A percentile compares a stretch with the other conserved stretches of the same genome.
Conservation (phyloP, 768 basidiomycete genomes). For the Trametes cinnabarina region DNA sequence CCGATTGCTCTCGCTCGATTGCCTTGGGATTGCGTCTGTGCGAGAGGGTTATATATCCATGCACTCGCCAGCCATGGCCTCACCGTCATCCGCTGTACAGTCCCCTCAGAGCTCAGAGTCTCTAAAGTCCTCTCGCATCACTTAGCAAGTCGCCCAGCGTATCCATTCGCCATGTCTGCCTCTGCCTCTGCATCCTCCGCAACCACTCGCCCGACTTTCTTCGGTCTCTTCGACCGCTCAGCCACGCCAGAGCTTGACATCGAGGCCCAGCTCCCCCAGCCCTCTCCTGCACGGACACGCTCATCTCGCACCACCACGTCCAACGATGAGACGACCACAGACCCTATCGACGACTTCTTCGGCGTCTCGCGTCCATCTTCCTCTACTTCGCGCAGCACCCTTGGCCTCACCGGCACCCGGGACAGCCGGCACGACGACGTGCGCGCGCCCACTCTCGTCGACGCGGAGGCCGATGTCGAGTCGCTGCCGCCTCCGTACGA, state of each 20-base stretch:
- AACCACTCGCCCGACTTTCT: conserved; percentile 5
- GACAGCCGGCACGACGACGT: conserved; percentile 34
- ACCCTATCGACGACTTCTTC: conserved; percentile 31
- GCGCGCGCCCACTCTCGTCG: conserved; percentile 3
- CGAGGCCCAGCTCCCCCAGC: conserved; percentile 9
- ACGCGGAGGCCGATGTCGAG: conserved; percentile 21
- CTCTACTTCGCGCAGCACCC: conserved; percentile 13
- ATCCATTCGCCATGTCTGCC: not conserved
- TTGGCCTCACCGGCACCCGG: conserved; percentile 22
- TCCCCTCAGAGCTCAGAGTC: not conserved
- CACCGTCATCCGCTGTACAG: not conserved
- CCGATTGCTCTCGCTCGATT: not conserved
- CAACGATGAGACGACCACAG: not conserved
- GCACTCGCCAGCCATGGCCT: not conserved
- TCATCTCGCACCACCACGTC: not conserved
- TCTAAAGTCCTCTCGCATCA: not conserved
- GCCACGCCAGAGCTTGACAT: conserved; percentile 2
- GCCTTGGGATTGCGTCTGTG: not conserved
- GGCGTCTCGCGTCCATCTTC: conserved; percentile 24
- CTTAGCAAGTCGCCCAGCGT: not conserved
- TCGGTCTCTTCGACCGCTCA: conserved; percentile 8
- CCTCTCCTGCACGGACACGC: not conserved
- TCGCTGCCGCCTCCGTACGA: conserved; percentile 34
- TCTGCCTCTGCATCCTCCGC: not conserved
- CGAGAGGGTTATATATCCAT: not conserved